Evolutionary conservation across 2,329 filamentous ascomycete genomes (phyloP).

Genomic region (Triangularia verruculosa): DNA sequence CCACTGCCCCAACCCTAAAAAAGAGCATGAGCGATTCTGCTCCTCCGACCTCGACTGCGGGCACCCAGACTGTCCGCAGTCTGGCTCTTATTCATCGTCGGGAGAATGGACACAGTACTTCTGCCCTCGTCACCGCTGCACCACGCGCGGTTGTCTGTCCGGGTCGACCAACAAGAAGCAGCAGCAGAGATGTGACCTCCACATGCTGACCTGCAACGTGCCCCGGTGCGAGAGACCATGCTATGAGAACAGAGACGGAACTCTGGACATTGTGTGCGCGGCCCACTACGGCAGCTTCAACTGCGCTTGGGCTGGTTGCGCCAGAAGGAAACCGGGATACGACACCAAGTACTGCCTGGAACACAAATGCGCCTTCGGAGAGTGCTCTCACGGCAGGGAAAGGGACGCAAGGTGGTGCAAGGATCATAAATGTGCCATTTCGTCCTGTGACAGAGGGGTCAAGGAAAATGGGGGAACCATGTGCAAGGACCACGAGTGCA

Average conservation of each 20-base stretch:
- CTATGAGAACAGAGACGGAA: slow-evolving; percentile 15
- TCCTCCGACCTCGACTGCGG: slow-evolving; percentile 19
- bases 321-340: slow-evolving; percentile 10
- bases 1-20: slow-evolving; percentile 18
- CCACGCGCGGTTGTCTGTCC: slow-evolving; percentile 12
- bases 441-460: slow-evolving; percentile 7
- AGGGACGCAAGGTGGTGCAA: slow-evolving; percentile 1
- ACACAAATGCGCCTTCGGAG: slow-evolving; percentile 21
- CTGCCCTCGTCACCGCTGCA: slow-evolving; percentile 24
- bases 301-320: slow-evolving; percentile 18
- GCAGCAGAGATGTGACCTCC: slow-evolving; percentile 19
- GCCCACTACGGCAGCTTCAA: slow-evolving; percentile 20
- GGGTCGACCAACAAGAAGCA: slow-evolving; percentile 10
- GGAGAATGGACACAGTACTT: slow-evolving; percentile 21
- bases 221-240: slow-evolving; percentile 16
- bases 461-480: background rate
- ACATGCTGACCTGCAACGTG: slow-evolving; percentile 15
- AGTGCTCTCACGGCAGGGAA: slow-evolving; percentile 9
- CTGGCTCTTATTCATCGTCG: slow-evolving; percentile 12
- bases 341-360: slow-evolving; percentile 18
- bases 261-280: slow-evolving; percentile 18
- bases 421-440: slow-evolving; percentile 12
- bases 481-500: slow-evolving; percentile 16
- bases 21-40: slow-evolving; percentile 17
- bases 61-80: slow-evolving; percentile 14